phyloP scores from a whole-genome alignment of 2,329 filamentous ascomycete genomes.

The Fusarium nurragi region DNA sequence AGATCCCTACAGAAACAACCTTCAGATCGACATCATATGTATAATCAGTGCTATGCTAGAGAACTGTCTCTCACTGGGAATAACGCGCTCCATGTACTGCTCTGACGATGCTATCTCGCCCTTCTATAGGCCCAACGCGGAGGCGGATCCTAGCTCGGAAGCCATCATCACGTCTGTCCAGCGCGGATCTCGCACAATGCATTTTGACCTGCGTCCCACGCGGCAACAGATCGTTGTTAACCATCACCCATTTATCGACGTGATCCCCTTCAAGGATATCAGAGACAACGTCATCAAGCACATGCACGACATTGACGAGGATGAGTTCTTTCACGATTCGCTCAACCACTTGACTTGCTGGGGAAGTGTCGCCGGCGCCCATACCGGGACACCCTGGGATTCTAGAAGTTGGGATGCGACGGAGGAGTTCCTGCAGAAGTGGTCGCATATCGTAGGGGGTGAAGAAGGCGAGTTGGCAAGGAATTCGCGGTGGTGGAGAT shows the following conservation, averaged over 20 bases:
- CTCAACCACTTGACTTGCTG: constrained; percentile 46
- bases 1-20: constrained; percentile 39
- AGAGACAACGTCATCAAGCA: constrained; percentile 42
- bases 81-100: constrained; percentile 41
- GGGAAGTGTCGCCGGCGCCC: constrained; percentile 39
- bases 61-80: constrained; percentile 43
- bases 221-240: constrained; percentile 36
- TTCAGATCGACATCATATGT: constrained; percentile 43
- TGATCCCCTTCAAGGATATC: constrained; percentile 42
- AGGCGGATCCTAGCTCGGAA: constrained; percentile 19
- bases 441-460: constrained; percentile 43
- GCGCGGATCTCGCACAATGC: constrained; percentile 34
- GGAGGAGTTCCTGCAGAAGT: constrained; percentile 44
- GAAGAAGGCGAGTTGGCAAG: constrained; percentile 45
- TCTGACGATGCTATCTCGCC: constrained; percentile 40
- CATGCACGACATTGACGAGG: constrained; percentile 38
- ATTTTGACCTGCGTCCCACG: constrained; percentile 44
- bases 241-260: constrained; percentile 45
- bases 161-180: constrained; percentile 34
- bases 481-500: constrained; percentile 45
- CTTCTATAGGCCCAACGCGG: constrained; percentile 35
- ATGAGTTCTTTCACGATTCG: constrained; percentile 45
- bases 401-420: constrained; percentile 45
- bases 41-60: constrained; percentile 39
- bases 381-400: constrained; percentile 45